Evolutionary conservation across 2,329 filamentous ascomycete genomes (phyloP).

Genomic region (Sphaerulina vaccinii): DNA sequence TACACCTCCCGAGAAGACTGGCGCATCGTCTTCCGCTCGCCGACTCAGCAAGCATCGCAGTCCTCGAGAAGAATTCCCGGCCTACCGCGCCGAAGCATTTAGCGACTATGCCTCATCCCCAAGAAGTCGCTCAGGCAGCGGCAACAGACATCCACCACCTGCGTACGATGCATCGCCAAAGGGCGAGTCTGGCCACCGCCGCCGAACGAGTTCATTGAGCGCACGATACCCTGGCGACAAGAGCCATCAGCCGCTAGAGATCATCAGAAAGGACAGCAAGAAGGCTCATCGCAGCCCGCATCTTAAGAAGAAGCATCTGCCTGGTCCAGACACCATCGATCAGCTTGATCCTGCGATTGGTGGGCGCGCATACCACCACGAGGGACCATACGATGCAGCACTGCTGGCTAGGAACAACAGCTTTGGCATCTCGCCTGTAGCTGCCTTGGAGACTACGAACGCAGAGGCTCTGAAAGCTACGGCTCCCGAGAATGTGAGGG

Average conservation of each 20-base stretch:
- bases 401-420: constrained; percentile 67
- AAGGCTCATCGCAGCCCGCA: constrained; percentile 66
- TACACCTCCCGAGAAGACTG: constrained; percentile 9
- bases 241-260: constrained; percentile 65
- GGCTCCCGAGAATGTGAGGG: constrained; percentile 71
- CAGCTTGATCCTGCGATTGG: constrained; percentile 66
- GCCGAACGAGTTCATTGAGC: constrained; percentile 54
- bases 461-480: constrained; percentile 77
- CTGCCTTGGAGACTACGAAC: constrained; percentile 72
- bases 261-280: constrained; percentile 62
- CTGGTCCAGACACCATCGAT: constrained; percentile 76
- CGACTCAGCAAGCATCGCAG: constrained; percentile 36
- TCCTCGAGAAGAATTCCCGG: constrained; percentile 48
- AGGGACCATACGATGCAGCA: constrained; percentile 85
- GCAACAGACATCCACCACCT: constrained; percentile 23
- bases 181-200: constrained; percentile 31
- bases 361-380: constrained; percentile 75
- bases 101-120: constrained; percentile 30
- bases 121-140: constrained; percentile 24
- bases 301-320: constrained; percentile 63
- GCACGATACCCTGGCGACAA: constrained; percentile 64
- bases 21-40: constrained; percentile 15
- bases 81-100: constrained; percentile 48
- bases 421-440: constrained; percentile 65
- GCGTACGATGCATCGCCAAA: constrained; percentile 29